Evolutionary conservation across 306 rosid genomes (phyloP), one percentile per base, ranked within the genome.

Genomic region (Corylus heterophylla): DNA sequence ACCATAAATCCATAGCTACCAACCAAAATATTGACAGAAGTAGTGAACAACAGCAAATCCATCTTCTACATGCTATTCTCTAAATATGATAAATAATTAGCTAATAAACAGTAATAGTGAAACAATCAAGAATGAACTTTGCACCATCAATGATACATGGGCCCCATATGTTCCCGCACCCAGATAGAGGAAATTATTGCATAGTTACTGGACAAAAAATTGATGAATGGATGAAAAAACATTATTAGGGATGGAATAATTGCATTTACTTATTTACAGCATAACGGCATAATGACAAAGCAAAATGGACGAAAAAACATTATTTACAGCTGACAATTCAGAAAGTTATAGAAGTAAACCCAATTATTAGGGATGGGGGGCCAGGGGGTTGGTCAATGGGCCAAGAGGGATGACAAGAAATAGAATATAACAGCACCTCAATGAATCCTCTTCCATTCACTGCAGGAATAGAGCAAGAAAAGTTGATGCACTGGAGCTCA

Each of bases 381-480:
- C 7, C 16, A 10, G 48, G 16, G n/a, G 48, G 35, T 64, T 64
- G 45, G 7, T 9, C 70, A 14, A 64, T 64, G 35, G 48, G 44
- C 45, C 20, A 16, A 54, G 74, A 76, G 18, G 66, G 68, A 42
- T 18, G 75, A 52, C 54, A 75, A 44, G 47, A 49, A 83, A 73
- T 70, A 81, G 72, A 72, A 76, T 64, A 49, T 22, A 25, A 74
- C 78, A 54, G 66, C 74, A 94, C 97, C 96, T 94, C 96, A 74
- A 93, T 85, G 86, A 93, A 93, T 74, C 98, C 98, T 80, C 98
- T 89, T 85, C 98, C 98, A 78, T 82, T 82, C 71, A 78, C 69
- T 63, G 74, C 77, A 75, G 93, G 95, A 74, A 93, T 88, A 73
- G 93, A 80, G 79, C 97, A 93, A 66, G 91, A 85, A 87, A 93